These are phyloP conservation scores for Fusarium sp. DNA, from an alignment of 2,329 filamentous ascomycete genomes.

Conservation along the genomic window DNA sequence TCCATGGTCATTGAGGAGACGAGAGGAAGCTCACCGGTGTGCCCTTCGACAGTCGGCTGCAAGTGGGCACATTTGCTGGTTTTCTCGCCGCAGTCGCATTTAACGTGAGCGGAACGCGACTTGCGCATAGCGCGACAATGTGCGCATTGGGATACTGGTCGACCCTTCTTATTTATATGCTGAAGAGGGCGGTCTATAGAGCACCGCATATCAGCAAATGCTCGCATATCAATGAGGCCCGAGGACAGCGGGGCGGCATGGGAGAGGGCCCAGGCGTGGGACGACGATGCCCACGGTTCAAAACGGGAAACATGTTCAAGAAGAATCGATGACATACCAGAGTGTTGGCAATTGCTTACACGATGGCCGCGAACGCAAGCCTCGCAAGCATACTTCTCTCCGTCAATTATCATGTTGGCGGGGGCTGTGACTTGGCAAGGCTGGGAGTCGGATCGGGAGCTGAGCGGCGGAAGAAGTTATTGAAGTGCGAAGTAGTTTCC, in stretches of 20 bases:
- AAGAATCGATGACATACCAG: constrained; percentile 70
- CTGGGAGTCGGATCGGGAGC: constrained; percentile 24
- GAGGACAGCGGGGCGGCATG: not conserved
- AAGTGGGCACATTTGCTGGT: constrained; percentile 76
- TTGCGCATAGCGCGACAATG: constrained; percentile 98
- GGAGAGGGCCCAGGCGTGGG: not conserved
- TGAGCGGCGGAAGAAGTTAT: not conserved
- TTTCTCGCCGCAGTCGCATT: constrained; percentile 98
- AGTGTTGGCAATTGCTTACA: constrained; percentile 98
- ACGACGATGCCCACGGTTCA: not conserved
- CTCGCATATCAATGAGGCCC: not conserved
- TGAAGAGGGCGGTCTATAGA: constrained; percentile 84
- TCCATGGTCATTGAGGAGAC: constrained; percentile 12
- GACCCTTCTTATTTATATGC: constrained; percentile 97
- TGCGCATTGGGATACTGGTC: constrained; percentile 96
- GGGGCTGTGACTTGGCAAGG: constrained; percentile 18
- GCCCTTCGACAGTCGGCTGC: constrained; percentile 67
- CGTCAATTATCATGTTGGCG: constrained; percentile 82
- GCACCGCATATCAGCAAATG: constrained; percentile 39
- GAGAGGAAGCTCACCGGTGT: constrained; percentile 64
- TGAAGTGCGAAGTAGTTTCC: constrained; percentile 12
- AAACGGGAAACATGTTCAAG: not conserved
- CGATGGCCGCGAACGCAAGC: constrained; percentile 98
- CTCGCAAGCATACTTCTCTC: constrained; percentile 98
- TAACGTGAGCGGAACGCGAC: constrained; percentile 92